Conservation (phyloP, 2,329 filamentous ascomycete genomes). For the Tympanopsis confertula region DNA sequence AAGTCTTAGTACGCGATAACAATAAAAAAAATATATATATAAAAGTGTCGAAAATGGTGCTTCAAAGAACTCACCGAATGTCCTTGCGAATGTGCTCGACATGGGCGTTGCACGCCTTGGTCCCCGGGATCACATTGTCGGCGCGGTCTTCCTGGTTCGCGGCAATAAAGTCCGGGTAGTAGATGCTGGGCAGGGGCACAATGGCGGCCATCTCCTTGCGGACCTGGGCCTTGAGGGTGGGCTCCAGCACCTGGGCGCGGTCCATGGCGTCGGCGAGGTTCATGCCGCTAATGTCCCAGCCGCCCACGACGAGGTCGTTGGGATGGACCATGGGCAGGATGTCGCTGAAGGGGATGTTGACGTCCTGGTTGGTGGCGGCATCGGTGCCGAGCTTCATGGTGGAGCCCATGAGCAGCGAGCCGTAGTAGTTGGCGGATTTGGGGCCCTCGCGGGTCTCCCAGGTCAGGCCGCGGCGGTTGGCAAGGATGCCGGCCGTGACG, state of each 20-base stretch:
- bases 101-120: conserved; percentile 74
- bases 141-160: conserved; percentile 95
- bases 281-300: conserved; percentile 93
- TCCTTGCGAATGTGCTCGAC: conserved; percentile 88
- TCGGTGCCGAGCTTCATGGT: conserved; percentile 94
- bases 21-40: not conserved
- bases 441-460: conserved; percentile 92
- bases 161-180: conserved; percentile 98
- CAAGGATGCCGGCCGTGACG: conserved; percentile 91
- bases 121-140: conserved; percentile 76
- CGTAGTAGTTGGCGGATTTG: conserved; percentile 89
- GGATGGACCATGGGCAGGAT: conserved; percentile 94
- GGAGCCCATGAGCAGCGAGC: conserved; percentile 91
- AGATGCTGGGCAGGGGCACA: conserved; percentile 84
- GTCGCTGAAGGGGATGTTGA: conserved; percentile 93
- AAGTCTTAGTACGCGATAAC: conserved; percentile 1
- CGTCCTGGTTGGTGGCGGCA: conserved; percentile 68
- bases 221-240: conserved; percentile 79
- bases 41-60: too few relatives aligned
- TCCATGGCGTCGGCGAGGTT: conserved; percentile 90
- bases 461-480: conserved; percentile 72
- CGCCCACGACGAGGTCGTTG: conserved; percentile 86
- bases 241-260: conserved; percentile 86
- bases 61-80: conserved; percentile 68
- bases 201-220: conserved; percentile 86